A percentile compares a stretch with the other conserved stretches of the same genome.
Evolutionary conservation across 1,284 basidiomycete species (phyloP).

Genomic region (Ustilago tritici): DNA sequence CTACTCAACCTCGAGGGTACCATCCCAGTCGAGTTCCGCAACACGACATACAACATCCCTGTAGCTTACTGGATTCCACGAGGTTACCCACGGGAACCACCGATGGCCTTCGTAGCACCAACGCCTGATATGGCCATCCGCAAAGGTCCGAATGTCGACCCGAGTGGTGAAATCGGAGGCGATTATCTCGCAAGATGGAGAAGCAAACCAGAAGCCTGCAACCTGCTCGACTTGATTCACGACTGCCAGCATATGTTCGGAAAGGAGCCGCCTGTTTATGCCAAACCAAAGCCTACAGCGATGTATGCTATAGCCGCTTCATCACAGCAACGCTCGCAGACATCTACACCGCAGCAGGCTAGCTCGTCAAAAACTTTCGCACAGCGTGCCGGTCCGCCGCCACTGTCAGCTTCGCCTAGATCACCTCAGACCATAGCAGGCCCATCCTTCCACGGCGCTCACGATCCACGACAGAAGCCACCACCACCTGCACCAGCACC

Average conservation of each 20-base stretch:
- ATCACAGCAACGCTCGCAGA: slow-evolving; percentile 44
- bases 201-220: slow-evolving; percentile 86
- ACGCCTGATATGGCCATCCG: slow-evolving; percentile 90
- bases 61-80: slow-evolving; percentile 80
- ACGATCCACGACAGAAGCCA: slow-evolving; percentile 32
- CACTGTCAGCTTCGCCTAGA: slow-evolving; percentile 37
- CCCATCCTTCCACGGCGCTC: slow-evolving; percentile 11
- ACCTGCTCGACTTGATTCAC: slow-evolving; percentile 77
- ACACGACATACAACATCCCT: slow-evolving; percentile 90
- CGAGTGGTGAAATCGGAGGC: slow-evolving; percentile 80
- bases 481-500: slow-evolving; percentile 33
- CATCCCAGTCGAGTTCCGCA: slow-evolving; percentile 84
- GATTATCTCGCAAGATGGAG: slow-evolving; percentile 83
- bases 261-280: slow-evolving; percentile 86
- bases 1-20: slow-evolving; percentile 91
- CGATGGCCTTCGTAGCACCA: slow-evolving; percentile 94
- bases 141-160: slow-evolving; percentile 81
- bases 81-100: slow-evolving; percentile 74
- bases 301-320: slow-evolving; percentile 44
- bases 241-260: slow-evolving; percentile 85
- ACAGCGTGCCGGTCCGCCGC: slow-evolving; percentile 17
- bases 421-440: slow-evolving; percentile 13
- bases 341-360: slow-evolving; percentile 38
- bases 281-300: slow-evolving; percentile 75
- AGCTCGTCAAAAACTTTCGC: slow-evolving; percentile 14